A percentile compares a stretch with the other conserved stretches of the same genome.
Conservation (phyloP, 768 basidiomycete species). For the Lactarius tabidus region DNA sequence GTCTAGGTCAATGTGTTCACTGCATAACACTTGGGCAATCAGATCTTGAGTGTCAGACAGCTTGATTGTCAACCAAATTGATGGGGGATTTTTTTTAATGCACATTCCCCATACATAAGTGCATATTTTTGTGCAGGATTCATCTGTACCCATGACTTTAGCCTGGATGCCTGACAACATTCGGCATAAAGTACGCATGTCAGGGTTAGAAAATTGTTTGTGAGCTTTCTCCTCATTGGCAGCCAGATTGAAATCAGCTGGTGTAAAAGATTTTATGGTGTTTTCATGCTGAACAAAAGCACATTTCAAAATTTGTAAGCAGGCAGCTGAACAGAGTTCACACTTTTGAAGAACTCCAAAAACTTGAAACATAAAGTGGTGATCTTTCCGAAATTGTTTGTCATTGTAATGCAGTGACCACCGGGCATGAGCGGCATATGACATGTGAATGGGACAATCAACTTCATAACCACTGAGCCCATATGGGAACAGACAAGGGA, state of each 20-base stretch:
- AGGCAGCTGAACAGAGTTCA: not conserved
- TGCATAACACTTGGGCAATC: not conserved
- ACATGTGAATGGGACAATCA: fast-evolving
- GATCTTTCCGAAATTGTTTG: not conserved
- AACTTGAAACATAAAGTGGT: not conserved
- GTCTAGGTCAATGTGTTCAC: not conserved
- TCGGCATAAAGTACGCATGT: not conserved
- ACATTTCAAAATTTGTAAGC: not conserved
- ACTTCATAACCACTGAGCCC: not conserved
- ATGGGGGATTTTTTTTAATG: not conserved
- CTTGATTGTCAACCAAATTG: not conserved
- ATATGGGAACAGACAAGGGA: not conserved
- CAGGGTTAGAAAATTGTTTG: not conserved
- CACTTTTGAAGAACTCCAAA: not conserved
- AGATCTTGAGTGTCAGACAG: not conserved
- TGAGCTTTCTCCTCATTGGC: not conserved
- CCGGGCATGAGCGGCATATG: not conserved
- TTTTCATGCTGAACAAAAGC: not conserved
- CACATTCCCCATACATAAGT: not conserved
- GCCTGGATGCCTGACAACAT: not conserved
- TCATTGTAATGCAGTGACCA: not conserved
- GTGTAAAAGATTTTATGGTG: fast-evolving
- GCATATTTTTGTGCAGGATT: not conserved
- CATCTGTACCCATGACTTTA: not conserved
- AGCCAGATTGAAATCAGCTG: too few relatives aligned